Evolutionary conservation across 352 stramenopile species (phyloP), one percentile per base, ranked within the genome.

Genomic region (Globisporangium acanthophoron): DNA sequence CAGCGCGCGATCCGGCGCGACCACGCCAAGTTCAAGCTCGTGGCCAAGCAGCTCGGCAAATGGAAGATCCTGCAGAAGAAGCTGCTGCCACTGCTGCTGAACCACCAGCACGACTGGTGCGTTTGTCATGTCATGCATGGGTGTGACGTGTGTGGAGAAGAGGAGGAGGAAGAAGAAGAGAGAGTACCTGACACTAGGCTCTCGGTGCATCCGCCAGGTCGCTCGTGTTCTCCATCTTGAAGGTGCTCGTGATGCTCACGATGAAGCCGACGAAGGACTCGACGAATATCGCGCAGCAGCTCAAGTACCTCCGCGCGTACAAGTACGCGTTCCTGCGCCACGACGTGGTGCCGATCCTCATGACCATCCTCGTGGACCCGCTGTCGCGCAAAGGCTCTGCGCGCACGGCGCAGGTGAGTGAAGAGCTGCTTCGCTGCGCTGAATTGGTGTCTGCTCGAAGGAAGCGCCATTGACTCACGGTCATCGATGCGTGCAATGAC

Each of bases 31-130:
- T 67, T 88, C 65, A 87, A 86, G 40, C 73, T 94, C 39, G 76
- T 95, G 48, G 73, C 74, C 20, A 92, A 94, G 65, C 86, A 92
- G 53, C 65, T 96, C 54, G 87, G 85, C 56, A 84, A 84, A 57
- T 96, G 85, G 85, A 88, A 90, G 57, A 80, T 96, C 49, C 54
- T 96, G 56, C 81, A 96, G 69, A 92, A 92, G 57, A 94, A 94
- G 60, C 76, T 96, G 15, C 63, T 96, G 50, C 87, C 83, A 43
- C 59, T 96, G 56, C 64, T 96, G 7, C 65, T 94, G 27, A 90
- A 93, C 58, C 84, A 96, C 61, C 87, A 96, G 58, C 76, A 92
- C 62, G 86, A 95, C 70, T 90, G 78, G 73, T 73, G 47, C 8
- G 52, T 55, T 3, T 15, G 18, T 52, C 12, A 9, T 12, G 5